Base-by-base conservation (phyloP, 306 rosid species). In the Mucuna pruriens region DNA sequence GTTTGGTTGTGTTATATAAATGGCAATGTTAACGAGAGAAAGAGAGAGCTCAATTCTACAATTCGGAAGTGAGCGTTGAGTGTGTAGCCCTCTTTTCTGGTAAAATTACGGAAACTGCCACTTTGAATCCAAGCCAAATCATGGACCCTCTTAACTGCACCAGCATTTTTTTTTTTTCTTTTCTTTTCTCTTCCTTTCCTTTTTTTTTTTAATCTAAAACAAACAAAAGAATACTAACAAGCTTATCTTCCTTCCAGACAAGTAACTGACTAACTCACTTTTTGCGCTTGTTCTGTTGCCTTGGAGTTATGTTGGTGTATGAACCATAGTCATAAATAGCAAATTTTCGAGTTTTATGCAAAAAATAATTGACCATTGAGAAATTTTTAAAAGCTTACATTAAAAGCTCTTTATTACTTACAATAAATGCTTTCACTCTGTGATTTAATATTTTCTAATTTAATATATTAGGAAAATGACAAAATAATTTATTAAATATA, bases 101-200 rank as follows among this genome's bases (percentile, higher is more conserved):
- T 7, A 33, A 79, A 84, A 84, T 89, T 89, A 89, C 90, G 16
- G 10, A 62, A 75, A 62, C 1, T 82, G 72, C 88, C 88, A 74
- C 36, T 22, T 15, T 22, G 0, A n/a, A 39, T 31, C 70, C 5
- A 38, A 55, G 36, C 57, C 2, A 34, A 36, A 36, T 6, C 4
- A 25, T 11, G 9, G 48, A 31, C 20, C 8, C 2, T 40, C 46
- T 76, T 46, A 45, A 44, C 0, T 67, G 7, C 0, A 2, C 29
- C 23, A 17, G 9, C 23, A 34, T 20, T 29, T 20, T 5, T 75
- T n/a, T 17, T 34, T 34, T 29, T 39, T n/a, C 75, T 23, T 16
- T 45, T 44, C 33, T 22, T 40, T 38, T 23, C 1, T 23, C 16
- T 9, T 57, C 42, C 7, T 38, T 38, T 38, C 42, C 2, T 40